A percentile compares a stretch with the other conserved stretches of the same genome.
Conservation (phyloP, 495 filamentous ascomycete genomes). For the Xylaria cubensis region DNA sequence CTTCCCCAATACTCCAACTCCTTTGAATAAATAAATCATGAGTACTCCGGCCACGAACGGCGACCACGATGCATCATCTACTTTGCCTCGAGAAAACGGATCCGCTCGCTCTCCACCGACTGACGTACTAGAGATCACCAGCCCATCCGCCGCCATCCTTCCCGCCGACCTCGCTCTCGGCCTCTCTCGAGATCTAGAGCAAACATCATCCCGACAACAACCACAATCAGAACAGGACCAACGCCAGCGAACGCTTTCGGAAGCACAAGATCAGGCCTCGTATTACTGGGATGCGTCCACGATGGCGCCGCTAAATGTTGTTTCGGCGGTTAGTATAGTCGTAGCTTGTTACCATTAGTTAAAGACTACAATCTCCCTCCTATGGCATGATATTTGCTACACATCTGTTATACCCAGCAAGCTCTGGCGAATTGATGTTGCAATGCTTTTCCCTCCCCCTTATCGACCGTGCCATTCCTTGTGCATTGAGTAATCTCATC, state of each 20-base stretch:
- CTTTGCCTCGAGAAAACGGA: conserved; percentile 20
- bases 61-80: conserved; percentile 20
- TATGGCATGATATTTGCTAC: not conserved
- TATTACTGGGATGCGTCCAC: conserved; percentile 57
- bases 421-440: not conserved
- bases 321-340: conserved; percentile 58
- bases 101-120: conserved; percentile 31
- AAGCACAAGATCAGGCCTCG: conserved; percentile 40
- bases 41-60: conserved; percentile 22
- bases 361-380: too few species aligned
- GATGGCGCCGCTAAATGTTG: conserved; percentile 63
- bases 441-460: not conserved
- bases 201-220: not conserved
- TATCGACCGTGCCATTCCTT: not conserved
- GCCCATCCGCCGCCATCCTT: conserved; percentile 27
- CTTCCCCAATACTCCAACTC: not conserved
- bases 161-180: conserved; percentile 37
- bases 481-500: not conserved
- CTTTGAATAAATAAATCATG: conserved; percentile 11
- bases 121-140: conserved; percentile 32
- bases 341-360: conserved; percentile 8
- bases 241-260: conserved; percentile 16
- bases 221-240: conserved; percentile 4
- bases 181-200: conserved; percentile 34
- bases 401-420: not conserved